Base-by-base conservation (phyloP, 2,329 filamentous ascomycete species). In the Hypomyces perniciosus region DNA sequence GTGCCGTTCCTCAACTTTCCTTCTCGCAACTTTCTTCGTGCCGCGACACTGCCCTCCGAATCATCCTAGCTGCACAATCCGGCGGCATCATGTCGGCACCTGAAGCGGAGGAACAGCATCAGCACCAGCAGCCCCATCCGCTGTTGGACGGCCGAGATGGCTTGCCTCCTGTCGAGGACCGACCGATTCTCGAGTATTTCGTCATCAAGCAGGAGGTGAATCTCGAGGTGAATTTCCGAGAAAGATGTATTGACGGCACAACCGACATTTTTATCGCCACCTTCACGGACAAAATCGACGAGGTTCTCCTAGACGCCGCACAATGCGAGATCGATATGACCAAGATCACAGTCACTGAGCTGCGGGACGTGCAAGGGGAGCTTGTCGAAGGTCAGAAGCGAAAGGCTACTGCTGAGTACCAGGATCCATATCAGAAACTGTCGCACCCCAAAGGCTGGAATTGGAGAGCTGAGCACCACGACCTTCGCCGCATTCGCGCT, bases 181-280 rank as follows among this genome's bases (percentile, higher is more conserved):
- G 56, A 7, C 64, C 67, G 4, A 58, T 72, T 3, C 66, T 69
- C 12, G 68, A 72, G 28, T 74, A 71, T 50, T 73, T 78, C 38
- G 72, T 97, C 52, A 78, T 89, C 49, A 86, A 90, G 70, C 92
- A 97, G 71, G 88, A 88, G 66, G 85, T 99, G 45, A 85, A 90
- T 61, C 76, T 99, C 54, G 91, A 97, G 61, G 77, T 99, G 64
- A 88, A 95, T 71, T 95, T 99, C 66, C 78, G 80, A 57, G 81
- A 80, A 48, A 85, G 84, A 68, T 80, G 77, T 62, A 72, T 97
- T 62, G 84, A 80, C 54, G 93, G 93, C 46, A 85, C 81, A 56
- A 89, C 88, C 7, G 86, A 91, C 59, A 86, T 99, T 59, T 86
- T 85, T 30, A 82, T 97, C 48, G 84, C 86, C 58, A 74, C 79